Conservation (phyloP, 352 stramenopile genomes). For the Phytophthora citrophthora region DNA sequence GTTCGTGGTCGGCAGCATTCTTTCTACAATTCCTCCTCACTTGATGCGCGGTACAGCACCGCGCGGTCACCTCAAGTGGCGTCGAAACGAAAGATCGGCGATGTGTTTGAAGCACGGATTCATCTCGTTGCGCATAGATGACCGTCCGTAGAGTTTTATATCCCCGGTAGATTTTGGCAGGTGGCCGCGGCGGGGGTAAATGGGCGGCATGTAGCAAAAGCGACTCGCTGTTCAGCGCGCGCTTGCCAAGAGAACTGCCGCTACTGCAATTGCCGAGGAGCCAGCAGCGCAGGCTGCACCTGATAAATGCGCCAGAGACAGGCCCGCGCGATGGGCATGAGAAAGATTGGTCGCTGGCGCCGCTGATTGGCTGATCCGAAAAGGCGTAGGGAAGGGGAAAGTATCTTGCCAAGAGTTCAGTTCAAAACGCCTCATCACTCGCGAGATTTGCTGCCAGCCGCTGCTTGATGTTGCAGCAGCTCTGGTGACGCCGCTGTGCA, state of each 20-base stretch:
- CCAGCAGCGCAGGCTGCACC: constrained; percentile 21
- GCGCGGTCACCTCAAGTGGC: constrained; percentile 13
- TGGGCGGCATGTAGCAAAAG: not conserved
- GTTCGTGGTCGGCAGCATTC: constrained; percentile 6
- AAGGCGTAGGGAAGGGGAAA: constrained; percentile 31
- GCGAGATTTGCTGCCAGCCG: constrained; percentile 19
- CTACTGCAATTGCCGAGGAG: constrained; percentile 1
- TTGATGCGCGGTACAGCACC: constrained; percentile 23
- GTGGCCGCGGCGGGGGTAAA: constrained; percentile 14
- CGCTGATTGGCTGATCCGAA: constrained; percentile 32
- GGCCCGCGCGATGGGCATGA: constrained; percentile 18
- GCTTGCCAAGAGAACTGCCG: too few species aligned
- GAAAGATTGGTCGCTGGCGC: constrained; percentile 14
- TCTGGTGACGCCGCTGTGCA: too few species aligned
- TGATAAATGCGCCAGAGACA: constrained; percentile 35
- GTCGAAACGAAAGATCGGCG: constrained; percentile 28
- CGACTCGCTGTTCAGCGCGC: too few species aligned
- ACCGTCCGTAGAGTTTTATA: not conserved
- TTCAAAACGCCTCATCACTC: not conserved
- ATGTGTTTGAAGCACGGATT: constrained; percentile 26
- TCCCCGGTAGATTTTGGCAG: constrained; percentile 25
- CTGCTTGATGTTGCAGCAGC: not conserved
- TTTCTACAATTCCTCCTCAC: constrained; percentile 41
- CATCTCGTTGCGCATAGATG: constrained; percentile 13
- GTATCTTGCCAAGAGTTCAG: constrained; percentile 40